Evolutionary conservation across 306 rosid species (phyloP).

Genomic region (Herpetospermum pedunculosum): DNA sequence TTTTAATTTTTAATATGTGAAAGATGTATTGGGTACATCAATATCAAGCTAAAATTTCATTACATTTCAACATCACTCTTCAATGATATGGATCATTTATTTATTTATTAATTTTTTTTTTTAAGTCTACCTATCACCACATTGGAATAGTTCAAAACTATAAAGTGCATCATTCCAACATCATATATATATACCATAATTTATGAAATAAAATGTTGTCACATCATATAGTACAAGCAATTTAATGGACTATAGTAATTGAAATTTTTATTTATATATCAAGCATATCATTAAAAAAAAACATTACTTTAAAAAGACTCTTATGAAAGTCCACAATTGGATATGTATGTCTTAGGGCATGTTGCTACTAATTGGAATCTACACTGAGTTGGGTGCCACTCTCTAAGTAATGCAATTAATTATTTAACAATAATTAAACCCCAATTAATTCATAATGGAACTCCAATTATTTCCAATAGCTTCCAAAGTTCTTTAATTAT

Average conservation of each 20-base stretch:
- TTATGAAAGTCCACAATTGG: neutral
- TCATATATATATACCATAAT: neutral
- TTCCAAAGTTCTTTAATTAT: neutral
- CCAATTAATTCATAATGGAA: neutral
- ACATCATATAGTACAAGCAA: neutral
- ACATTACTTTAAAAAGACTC: neutral
- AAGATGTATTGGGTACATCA: too few species aligned
- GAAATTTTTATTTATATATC: neutral
- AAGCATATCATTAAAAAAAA: neutral
- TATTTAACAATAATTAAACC: neutral
- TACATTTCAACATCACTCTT: too few species aligned
- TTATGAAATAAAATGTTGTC: neutral
- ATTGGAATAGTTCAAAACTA: neutral
- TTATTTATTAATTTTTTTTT: too few species aligned
- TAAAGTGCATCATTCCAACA: neutral
- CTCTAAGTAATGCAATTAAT: neutral
- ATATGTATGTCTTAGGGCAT: neutral
- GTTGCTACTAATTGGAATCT: neutral
- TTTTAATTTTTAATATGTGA: too few species aligned
- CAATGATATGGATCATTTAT: too few species aligned
- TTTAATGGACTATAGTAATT: neutral
- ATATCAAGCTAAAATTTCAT: too few species aligned
- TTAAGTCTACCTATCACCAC: too few species aligned
- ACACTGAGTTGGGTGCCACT: slow-evolving; percentile 1
- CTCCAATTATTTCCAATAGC: neutral